phyloP scores from a whole-genome alignment of 2,329 filamentous ascomycete species.

The Neofusicoccum cordaticola region DNA sequence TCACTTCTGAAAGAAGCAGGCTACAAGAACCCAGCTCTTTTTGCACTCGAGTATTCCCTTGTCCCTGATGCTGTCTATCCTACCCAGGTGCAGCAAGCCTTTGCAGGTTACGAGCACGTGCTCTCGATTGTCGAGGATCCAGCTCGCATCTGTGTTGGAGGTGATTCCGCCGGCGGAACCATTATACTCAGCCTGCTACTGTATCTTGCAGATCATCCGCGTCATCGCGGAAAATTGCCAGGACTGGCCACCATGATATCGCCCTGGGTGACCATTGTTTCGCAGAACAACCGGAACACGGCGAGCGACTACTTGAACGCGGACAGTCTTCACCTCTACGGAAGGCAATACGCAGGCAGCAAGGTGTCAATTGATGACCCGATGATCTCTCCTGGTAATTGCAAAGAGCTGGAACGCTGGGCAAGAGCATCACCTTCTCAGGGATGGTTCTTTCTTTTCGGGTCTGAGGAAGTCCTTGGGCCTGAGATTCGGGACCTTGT shows the following conservation, averaged over 20 bases:
- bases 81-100: constrained; percentile 66
- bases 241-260: constrained; percentile 71
- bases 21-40: constrained; percentile 73
- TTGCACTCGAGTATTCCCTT: constrained; percentile 76
- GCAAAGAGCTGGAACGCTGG: constrained; percentile 66
- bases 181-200: constrained; percentile 71
- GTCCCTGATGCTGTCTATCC: constrained; percentile 74
- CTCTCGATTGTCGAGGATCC: constrained; percentile 57
- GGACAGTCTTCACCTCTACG: constrained; percentile 65
- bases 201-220: constrained; percentile 55
- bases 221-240: constrained; percentile 47
- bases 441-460: constrained; percentile 70
- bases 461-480: constrained; percentile 74
- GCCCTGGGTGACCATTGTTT: constrained; percentile 75
- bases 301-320: constrained; percentile 72
- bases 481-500: constrained; percentile 65
- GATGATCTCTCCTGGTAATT: constrained; percentile 68
- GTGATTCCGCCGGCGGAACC: constrained; percentile 77
- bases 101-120: constrained; percentile 69
- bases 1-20: constrained; percentile 61
- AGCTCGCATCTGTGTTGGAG: constrained; percentile 66
- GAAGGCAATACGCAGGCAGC: constrained; percentile 63
- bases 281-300: constrained; percentile 64
- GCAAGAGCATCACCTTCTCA: constrained; percentile 60
- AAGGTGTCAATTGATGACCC: constrained; percentile 52